These are phyloP conservation scores for Talaromyces funiculosus DNA, from an alignment of 2,329 filamentous ascomycete species.

Conservation along the genomic window DNA sequence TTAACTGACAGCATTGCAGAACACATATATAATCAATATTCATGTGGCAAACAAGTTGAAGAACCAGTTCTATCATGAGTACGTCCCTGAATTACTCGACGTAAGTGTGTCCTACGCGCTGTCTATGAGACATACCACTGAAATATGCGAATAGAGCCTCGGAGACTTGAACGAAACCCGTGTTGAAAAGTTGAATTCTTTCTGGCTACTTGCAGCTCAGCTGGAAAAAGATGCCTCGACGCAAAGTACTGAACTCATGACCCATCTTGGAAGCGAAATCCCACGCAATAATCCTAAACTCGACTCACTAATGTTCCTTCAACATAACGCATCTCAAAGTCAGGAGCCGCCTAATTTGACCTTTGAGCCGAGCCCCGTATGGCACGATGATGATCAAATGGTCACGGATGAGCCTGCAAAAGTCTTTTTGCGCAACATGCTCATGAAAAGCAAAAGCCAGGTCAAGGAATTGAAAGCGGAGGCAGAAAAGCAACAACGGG, in stretches of 20 bases:
- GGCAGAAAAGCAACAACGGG: conserved; percentile 76
- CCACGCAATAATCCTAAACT: conserved; percentile 79
- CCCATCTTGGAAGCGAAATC: conserved; percentile 73
- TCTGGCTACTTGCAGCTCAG: conserved; percentile 76
- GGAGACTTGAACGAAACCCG: conserved; percentile 92
- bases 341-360: conserved; percentile 76
- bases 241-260: conserved; percentile 65
- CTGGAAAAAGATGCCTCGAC: conserved; percentile 76
- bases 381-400: conserved; percentile 89
- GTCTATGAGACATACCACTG: not conserved
- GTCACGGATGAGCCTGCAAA: conserved; percentile 81
- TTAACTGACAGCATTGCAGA: conserved; percentile 46
- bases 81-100: conserved; percentile 87
- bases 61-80: conserved; percentile 95
- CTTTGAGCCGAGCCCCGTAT: conserved; percentile 93
- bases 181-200: conserved; percentile 71
- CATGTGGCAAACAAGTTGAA: conserved; percentile 98
- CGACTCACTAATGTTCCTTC: conserved; percentile 96
- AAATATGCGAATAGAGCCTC: conserved; percentile 49
- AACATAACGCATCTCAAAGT: conserved; percentile 78
- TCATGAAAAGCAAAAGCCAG: conserved; percentile 83
- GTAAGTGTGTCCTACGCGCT: conserved; percentile 44
- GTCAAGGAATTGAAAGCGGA: conserved; percentile 74
- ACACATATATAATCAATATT: conserved; percentile 93
- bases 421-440: conserved; percentile 82